phyloP scores from a whole-genome alignment of 2,329 filamentous ascomycete genomes.

The Neurospora sp. region DNA sequence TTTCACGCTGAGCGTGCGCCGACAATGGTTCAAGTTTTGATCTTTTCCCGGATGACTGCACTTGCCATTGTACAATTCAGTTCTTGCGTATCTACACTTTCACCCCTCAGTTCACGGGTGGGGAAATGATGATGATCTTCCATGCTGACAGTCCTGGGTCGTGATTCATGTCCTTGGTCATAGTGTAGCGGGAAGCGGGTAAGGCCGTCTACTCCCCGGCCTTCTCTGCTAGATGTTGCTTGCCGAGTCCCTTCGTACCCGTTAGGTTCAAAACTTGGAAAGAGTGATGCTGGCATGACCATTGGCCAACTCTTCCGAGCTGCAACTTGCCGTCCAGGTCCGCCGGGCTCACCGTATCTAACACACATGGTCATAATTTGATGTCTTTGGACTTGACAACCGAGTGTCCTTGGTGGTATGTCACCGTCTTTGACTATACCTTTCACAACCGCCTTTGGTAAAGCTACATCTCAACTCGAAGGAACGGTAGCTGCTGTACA shows the following conservation, averaged over 20 bases:
- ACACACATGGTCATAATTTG: neutral
- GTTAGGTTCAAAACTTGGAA: neutral
- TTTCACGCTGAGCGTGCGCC: no score
- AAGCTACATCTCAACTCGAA: neutral
- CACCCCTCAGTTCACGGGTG: no score
- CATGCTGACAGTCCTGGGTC: no score
- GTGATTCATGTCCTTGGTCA: no score
- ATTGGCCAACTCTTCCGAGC: neutral
- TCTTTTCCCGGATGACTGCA: no score
- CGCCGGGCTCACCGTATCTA: neutral
- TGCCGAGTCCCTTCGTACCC: neutral
- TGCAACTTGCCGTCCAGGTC: neutral
- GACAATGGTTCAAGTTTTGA: no score
- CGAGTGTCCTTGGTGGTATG: neutral
- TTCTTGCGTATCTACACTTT: no score
- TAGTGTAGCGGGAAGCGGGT: neutral
- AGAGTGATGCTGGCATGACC: neutral
- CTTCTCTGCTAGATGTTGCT: neutral
- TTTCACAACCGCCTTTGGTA: neutral
- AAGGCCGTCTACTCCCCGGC: neutral
- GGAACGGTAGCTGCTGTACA: neutral
- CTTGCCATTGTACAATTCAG: no score
- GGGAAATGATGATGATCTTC: no score
- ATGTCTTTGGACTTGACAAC: neutral
- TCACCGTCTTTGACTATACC: neutral